phyloP scores from a whole-genome alignment of 2,329 filamentous ascomycete species.

The Trichophyton verrucosum region DNA sequence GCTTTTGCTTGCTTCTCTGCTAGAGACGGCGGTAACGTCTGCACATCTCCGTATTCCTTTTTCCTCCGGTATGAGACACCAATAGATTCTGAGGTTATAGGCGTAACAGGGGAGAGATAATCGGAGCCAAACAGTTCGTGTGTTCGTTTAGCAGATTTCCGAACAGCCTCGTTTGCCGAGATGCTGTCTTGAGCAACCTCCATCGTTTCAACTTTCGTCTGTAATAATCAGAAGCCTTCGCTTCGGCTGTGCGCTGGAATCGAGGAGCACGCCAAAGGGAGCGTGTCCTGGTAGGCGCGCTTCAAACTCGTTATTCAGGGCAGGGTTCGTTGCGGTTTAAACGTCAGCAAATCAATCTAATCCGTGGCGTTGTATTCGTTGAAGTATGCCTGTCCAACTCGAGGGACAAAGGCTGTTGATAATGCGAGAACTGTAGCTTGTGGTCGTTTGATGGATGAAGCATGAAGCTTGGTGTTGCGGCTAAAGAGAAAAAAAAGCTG shows the following conservation, averaged over 20 bases:
- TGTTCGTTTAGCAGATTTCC: constrained; percentile 34
- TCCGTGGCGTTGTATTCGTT: too few relatives aligned
- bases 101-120: constrained; percentile 34
- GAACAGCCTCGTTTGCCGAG: constrained; percentile 26
- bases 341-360: background rate
- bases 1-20: constrained; percentile 65
- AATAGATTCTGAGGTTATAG: constrained; percentile 30
- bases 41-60: constrained; percentile 63
- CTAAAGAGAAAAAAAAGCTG: background rate
- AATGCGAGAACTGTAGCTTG: background rate
- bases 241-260: background rate
- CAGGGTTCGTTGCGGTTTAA: background rate
- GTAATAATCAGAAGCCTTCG: background rate
- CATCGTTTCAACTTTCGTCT: constrained; percentile 1
- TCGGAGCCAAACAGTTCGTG: constrained; percentile 37
- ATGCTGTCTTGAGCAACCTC: constrained; percentile 9
- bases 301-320: background rate
- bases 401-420: background rate
- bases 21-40: constrained; percentile 62
- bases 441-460: background rate
- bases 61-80: constrained; percentile 35
- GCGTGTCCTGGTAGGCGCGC: background rate
- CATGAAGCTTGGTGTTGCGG: background rate
- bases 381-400: background rate
- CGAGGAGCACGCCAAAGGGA: background rate